These are phyloP conservation scores for Posidonia australis DNA, from an alignment of 106 monocot species.

Conservation along the genomic window DNA sequence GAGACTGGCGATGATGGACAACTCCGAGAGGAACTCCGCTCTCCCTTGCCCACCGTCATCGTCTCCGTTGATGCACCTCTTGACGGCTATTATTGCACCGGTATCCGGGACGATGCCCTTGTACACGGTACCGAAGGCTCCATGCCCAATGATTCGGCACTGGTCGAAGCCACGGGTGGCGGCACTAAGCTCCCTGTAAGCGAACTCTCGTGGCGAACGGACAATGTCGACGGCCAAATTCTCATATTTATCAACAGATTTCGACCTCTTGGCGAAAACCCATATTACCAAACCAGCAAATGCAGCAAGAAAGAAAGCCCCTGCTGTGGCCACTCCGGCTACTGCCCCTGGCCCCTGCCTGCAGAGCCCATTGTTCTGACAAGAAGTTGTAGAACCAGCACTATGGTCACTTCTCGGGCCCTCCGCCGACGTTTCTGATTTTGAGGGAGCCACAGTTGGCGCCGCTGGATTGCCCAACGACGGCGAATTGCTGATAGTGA, in stretches of 20 bases:
- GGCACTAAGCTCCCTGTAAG: conserved; percentile 54
- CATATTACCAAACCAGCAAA: conserved; percentile 48
- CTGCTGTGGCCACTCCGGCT: conserved; percentile 70
- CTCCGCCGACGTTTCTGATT: conserved; percentile 19
- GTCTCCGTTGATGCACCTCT: conserved; percentile 57
- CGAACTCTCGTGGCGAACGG: conserved; percentile 65
- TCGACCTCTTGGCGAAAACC: conserved; percentile 28
- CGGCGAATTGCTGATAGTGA: not conserved
- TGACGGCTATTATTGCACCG: conserved; percentile 79
- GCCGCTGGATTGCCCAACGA: not conserved
- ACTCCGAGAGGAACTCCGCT: conserved; percentile 80
- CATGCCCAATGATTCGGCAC: conserved; percentile 68
- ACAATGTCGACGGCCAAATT: conserved; percentile 39
- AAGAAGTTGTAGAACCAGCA: conserved; percentile 11
- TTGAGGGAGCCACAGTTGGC: conserved; percentile 10
- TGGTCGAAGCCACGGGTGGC: conserved; percentile 64
- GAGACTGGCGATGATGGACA: conserved; percentile 92
- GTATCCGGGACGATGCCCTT: conserved; percentile 78
- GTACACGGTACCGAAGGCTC: conserved; percentile 94
- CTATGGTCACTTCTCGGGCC: conserved; percentile 21
- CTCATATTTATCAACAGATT: conserved; percentile 17
- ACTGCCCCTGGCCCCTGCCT: conserved; percentile 57
- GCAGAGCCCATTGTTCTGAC: conserved; percentile 42
- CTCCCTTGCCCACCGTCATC: conserved; percentile 26
- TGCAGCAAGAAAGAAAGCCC: conserved; percentile 55